Percentiles rank a stretch among this genome's conserved stretches.
phyloP scores from a whole-genome alignment of 129 eudicot species.

The Deinandra increscens region DNA sequence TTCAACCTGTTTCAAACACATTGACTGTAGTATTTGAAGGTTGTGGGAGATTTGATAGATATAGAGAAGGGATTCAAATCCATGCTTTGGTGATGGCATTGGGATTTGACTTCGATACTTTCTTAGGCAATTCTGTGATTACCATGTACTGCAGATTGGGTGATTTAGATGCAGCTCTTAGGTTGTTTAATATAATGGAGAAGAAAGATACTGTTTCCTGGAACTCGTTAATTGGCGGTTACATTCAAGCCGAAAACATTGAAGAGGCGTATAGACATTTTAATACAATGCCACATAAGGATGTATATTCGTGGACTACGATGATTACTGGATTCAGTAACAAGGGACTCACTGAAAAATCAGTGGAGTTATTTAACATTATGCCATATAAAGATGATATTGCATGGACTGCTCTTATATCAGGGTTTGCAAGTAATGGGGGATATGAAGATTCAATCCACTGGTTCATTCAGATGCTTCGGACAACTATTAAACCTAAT shows the following conservation, averaged over 20 bases:
- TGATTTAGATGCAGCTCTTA: constrained; percentile 47
- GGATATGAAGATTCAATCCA: constrained; percentile 50
- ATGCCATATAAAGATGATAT: constrained; percentile 77
- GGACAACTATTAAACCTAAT: constrained; percentile 50
- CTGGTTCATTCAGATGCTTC: constrained; percentile 62
- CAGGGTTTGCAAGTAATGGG: constrained; percentile 59
- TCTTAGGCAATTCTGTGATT: constrained; percentile 61
- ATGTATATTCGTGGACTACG: constrained; percentile 69
- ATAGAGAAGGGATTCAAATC: constrained; percentile 56
- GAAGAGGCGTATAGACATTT: constrained; percentile 57
- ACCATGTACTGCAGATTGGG: constrained; percentile 69
- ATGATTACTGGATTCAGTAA: constrained; percentile 66
- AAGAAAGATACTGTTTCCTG: constrained; percentile 59
- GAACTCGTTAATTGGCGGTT: constrained; percentile 65
- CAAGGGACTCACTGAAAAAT: constrained; percentile 47
- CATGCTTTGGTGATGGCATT: constrained; percentile 50
- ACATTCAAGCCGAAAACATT: constrained; percentile 47
- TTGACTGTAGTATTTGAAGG: constrained; percentile 57
- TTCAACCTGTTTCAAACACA: constrained; percentile 39
- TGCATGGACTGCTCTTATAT: constrained; percentile 81
- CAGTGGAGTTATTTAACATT: constrained; percentile 47
- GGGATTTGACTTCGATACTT: constrained; percentile 61
- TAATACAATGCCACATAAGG: constrained; percentile 41
- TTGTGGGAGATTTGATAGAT: constrained; percentile 55
- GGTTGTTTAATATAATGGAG: constrained; percentile 44